These are phyloP conservation scores for Lupinus albus DNA, from an alignment of 306 rosid species.

Conservation along the genomic window DNA sequence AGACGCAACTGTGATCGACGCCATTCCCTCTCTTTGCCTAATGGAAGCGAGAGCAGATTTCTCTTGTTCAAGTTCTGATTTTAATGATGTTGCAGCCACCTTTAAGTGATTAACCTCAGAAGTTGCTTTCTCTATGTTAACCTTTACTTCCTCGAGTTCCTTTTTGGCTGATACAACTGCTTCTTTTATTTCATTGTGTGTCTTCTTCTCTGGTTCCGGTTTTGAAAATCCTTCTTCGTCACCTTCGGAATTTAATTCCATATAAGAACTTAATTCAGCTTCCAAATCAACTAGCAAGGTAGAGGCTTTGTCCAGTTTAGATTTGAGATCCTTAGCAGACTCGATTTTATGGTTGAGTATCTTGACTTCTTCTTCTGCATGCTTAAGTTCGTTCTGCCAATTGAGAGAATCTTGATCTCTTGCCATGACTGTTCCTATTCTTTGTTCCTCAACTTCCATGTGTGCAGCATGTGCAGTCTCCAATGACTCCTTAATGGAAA, in stretches of 20 bases:
- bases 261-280: slow-evolving; percentile 74
- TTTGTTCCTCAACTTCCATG: slow-evolving; percentile 91
- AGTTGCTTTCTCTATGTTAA: slow-evolving; percentile 74
- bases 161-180: slow-evolving; percentile 79
- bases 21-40: slow-evolving; percentile 92
- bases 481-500: slow-evolving; percentile 76
- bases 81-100: slow-evolving; percentile 70
- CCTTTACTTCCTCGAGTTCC: slow-evolving; percentile 83
- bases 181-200: slow-evolving; percentile 61
- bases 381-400: slow-evolving; percentile 84
- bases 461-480: slow-evolving; percentile 92
- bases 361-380: slow-evolving; percentile 69
- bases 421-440: slow-evolving; percentile 91
- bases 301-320: slow-evolving; percentile 65
- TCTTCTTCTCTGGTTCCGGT: slow-evolving; percentile 53
- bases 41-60: slow-evolving; percentile 63
- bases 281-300: slow-evolving; percentile 68
- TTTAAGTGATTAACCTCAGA: slow-evolving; percentile 71
- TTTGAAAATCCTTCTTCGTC: slow-evolving; percentile 44
- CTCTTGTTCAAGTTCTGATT: slow-evolving; percentile 72
- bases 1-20: slow-evolving; percentile 79
- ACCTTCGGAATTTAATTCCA: slow-evolving; percentile 64
- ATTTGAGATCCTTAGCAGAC: slow-evolving; percentile 72
- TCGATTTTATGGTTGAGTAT: slow-evolving; percentile 69
- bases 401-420: slow-evolving; percentile 83